Base-by-base conservation (phyloP, 331 rosid genomes). In the Stylosanthes scabra region DNA sequence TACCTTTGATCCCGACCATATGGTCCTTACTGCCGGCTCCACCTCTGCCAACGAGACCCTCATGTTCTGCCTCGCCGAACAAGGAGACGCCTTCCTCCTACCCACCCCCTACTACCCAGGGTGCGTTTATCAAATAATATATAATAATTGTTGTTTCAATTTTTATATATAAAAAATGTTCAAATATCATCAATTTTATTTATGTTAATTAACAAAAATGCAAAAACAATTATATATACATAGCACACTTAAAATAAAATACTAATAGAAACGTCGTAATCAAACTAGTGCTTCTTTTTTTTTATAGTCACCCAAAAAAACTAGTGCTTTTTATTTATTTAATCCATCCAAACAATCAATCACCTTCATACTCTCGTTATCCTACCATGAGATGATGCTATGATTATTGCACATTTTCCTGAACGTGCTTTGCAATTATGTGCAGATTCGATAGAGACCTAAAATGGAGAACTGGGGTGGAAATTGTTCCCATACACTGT, bases 91-190 rank as follows among this genome's bases (percentile, higher is more conserved):
- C 50, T 77, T 95, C 54, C 99, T 95, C 67, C 89, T 95, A 27
- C 99, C 99, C 16, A 92, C 97, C 7, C 99, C 99, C 34, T 95
- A 95, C 70, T 95, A 95, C 71, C 97, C 99, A 10, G 99, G 97
- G 97, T 91, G 27, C 14, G 84, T 29, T 29, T 29, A 29, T 29
- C 34, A 29, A 29, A 29, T 29, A 29, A 29, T 29, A 29, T 29
- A 29, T n/a, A n/a, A n/a, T n/a, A n/a, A n/a, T n/a, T n/a, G n/a
- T n/a, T n/a, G n/a, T n/a, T n/a, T n/a, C n/a, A n/a, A n/a, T n/a
- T n/a, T n/a, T n/a, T n/a, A n/a, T n/a, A n/a, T n/a, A n/a, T n/a
- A n/a, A n/a, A n/a, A n/a, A n/a, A n/a, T n/a, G n/a, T n/a, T n/a
- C n/a, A n/a, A n/a, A n/a, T n/a, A n/a, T n/a, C n/a, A n/a, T n/a